phyloP scores from a whole-genome alignment of 345 rosid genomes.

The Camelina hispida region DNA sequence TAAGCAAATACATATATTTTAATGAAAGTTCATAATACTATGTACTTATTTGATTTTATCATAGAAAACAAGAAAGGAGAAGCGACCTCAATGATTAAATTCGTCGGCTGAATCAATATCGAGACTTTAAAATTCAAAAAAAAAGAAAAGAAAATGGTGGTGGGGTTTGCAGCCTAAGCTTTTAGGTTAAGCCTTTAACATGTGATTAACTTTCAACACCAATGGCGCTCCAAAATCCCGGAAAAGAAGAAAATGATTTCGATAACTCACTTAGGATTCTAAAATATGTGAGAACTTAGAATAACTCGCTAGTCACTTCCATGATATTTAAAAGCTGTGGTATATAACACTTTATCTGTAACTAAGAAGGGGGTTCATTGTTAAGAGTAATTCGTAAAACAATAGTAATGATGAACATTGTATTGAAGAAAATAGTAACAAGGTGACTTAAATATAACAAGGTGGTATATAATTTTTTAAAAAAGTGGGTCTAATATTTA shows the following conservation, averaged over 20 bases:
- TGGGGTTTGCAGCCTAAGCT: constrained; percentile 40
- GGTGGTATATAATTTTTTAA: no score
- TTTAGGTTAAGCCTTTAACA: constrained; percentile 45
- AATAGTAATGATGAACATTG: neutral
- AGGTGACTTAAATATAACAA: neutral
- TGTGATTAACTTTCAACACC: constrained; percentile 41
- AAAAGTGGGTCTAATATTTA: no score
- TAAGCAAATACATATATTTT: neutral
- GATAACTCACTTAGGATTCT: constrained; percentile 34
- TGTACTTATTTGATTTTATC: constrained; percentile 25
- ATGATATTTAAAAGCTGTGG: constrained; percentile 25
- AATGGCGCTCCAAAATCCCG: constrained; percentile 29
- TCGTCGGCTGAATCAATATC: constrained; percentile 34
- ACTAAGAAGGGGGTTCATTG: neutral
- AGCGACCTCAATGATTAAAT: constrained; percentile 43
- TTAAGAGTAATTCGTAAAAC: neutral
- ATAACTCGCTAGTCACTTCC: constrained; percentile 28
- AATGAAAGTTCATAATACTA: neutral
- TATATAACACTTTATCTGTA: constrained; percentile 9
- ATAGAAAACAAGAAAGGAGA: constrained; percentile 33
- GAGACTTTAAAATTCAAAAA: constrained; percentile 12
- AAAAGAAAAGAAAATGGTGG: constrained; percentile 5
- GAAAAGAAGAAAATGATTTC: constrained; percentile 29
- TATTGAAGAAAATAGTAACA: neutral
- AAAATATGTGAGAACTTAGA: constrained; percentile 4